Percentiles rank a stretch among this genome's conserved stretches.
These are phyloP conservation scores for Balakata baccata DNA, from an alignment of 345 rosid species.

Conservation along the genomic window DNA sequence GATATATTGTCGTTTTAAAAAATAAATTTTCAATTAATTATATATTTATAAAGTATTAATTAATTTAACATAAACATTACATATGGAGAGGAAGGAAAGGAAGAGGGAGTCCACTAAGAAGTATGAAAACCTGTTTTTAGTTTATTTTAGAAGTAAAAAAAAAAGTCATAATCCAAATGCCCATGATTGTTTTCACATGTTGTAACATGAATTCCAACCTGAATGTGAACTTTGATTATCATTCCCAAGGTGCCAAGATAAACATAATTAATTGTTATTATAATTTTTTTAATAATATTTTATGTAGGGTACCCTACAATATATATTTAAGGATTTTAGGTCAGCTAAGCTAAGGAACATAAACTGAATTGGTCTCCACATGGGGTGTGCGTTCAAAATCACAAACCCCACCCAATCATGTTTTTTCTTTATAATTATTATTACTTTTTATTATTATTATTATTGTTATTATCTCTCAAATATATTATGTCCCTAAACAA, in stretches of 20 bases:
- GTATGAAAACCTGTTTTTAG: background rate
- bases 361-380: slow-evolving; percentile 42
- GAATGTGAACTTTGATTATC: slow-evolving; percentile 9
- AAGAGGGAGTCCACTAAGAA: slow-evolving; percentile 7
- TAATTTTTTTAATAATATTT: background rate
- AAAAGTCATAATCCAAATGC: background rate
- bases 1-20: too few relatives aligned
- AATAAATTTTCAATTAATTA: too few relatives aligned
- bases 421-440: background rate
- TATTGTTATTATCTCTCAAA: background rate
- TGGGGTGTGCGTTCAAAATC: slow-evolving; percentile 31
- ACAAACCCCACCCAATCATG: slow-evolving; percentile 31
- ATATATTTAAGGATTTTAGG: slow-evolving; percentile 3
- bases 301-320: slow-evolving; percentile 15
- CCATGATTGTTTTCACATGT: slow-evolving; percentile 31
- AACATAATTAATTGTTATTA: background rate
- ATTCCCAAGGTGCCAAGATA: slow-evolving; percentile 23
- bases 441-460: too few relatives aligned
- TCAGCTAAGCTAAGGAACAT: slow-evolving; percentile 30
- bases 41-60: too few relatives aligned
- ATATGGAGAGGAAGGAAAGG: too few relatives aligned
- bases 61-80: too few relatives aligned
- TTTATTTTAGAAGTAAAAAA: background rate
- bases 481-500: slow-evolving; percentile 18
- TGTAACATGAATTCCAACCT: slow-evolving; percentile 21